A percentile compares a stretch with the other conserved stretches of the same genome.
Conservation (phyloP, 305 asterid species). For the Ilex paraguariensis region DNA sequence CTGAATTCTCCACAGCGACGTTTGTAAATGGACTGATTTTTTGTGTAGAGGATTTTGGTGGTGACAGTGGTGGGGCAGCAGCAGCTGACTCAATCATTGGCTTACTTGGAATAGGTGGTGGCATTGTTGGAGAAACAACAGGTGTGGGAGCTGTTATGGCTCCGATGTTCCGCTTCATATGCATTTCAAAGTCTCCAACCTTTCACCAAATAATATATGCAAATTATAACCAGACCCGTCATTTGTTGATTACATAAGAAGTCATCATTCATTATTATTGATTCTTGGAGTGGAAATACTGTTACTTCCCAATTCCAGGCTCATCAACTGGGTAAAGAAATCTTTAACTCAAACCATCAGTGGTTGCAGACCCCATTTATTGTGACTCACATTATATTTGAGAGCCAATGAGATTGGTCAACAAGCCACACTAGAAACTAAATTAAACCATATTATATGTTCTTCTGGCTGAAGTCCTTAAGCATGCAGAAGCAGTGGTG, state of each 20-base stretch:
- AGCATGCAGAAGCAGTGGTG: too few species aligned
- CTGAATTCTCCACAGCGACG: slow-evolving; percentile 43
- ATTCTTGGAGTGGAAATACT: too few species aligned
- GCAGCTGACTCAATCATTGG: slow-evolving; percentile 40
- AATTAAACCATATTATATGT: too few species aligned
- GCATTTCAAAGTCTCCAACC: slow-evolving; percentile 77
- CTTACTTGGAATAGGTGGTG: slow-evolving; percentile 47
- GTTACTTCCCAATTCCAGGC: too few species aligned
- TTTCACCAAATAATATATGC: slow-evolving; percentile 20
- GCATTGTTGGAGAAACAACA: slow-evolving; percentile 34
- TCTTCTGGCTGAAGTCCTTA: too few species aligned
- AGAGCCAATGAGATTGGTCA: too few species aligned
- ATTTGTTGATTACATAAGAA: not conserved
- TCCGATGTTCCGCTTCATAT: slow-evolving; percentile 57
- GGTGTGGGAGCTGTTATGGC: slow-evolving; percentile 39
- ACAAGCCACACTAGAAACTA: too few species aligned
- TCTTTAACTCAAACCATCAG: too few species aligned
- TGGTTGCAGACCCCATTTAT: too few species aligned
- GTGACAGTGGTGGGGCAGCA: slow-evolving; percentile 39
- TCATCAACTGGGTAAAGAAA: too few species aligned
- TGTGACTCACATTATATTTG: too few species aligned
- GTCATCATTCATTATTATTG: too few species aligned
- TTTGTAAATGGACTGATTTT: slow-evolving; percentile 59
- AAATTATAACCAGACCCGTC: not conserved
- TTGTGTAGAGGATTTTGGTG: slow-evolving; percentile 47